Evolutionary conservation across 495 filamentous ascomycete species (phyloP), one percentile per base, ranked within the genome.

Genomic region (Chaetomium tenue): DNA sequence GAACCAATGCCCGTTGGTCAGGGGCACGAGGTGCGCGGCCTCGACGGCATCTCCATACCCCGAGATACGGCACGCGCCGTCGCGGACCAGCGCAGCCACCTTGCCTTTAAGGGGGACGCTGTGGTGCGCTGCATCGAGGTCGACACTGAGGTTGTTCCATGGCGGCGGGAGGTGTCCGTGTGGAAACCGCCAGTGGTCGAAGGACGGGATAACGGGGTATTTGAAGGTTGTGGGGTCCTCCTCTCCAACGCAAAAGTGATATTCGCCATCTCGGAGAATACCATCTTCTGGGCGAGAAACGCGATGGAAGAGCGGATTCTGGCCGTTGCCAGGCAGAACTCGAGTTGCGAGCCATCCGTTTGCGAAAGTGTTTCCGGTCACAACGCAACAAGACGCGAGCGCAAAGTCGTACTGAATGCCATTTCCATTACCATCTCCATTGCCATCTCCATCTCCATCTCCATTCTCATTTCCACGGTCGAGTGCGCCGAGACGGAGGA

Each of bases 131-230:
- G 39, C 39, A 40, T 40, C 8, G 9, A 15, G 25, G 53, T 60
- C 16, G 42, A 65, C 46, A 39, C 52, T 25, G 15, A 53, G 26
- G 23, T 15, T 12, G 25, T 28, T 53, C 51, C 51, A 53, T 26
- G 51, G 23, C 5, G 23, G 23, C 15, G 51, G 51, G 25, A 53
- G 51, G 23, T 53, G 22, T 33, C 47, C 28, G 52, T 68, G 66
- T 7, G 66, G 66, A 53, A 65, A 68, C 16, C 66, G 63, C 66
- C 66, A 68, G 53, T 68, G 66, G 44, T 68, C 28, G 53, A 68
- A 65, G n/a, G 62, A 65, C 22, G 66, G 66, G 20, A 68, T 40
- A 22, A 48, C 46, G 1, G 46, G 46, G 20, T 48, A 48, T 18
- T 48, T 48, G 16, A 23, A 13, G 11, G 22, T 50, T 12, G 63